Evolutionary conservation across 768 basidiomycete genomes (phyloP), one percentile per base, ranked within the genome.

Genomic region (Pleurotus eryngii): DNA sequence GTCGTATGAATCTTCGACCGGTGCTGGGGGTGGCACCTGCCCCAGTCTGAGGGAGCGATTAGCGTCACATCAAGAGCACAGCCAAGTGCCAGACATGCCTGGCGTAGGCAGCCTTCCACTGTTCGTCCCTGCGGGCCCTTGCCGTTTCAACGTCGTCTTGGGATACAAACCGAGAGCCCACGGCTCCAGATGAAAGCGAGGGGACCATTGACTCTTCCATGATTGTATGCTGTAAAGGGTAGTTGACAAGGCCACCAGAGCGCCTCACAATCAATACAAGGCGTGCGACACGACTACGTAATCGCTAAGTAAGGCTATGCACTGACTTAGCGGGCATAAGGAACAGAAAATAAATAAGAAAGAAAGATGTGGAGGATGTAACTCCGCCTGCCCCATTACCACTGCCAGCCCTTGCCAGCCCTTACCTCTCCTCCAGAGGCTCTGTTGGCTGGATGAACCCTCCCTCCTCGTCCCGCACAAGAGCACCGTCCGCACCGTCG

Each of bases 71-170:
- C 47, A 56, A 60, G 57, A 57, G 46, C 39, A 46, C 17, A 53
- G 14, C 20, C 51, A 18, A 48, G 35, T 48, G 18, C 45, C 54
- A 46, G 49, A 42, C 60, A 59, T 59, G 85, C 89, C 89, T 81
- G 43, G 91, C 92, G 70, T 93, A 94, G 24, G 92, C 92, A 12
- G 91, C 92, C 65, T 87, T 90, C 92, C 92, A 94, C 64, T 92
- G 89, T 64, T 90, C 90, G 5, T 94, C 92, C 60, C 85, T 76
- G 27, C 84, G 77, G 5, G 81, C 76, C 55, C 83, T 88, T 38
- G 89, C 89, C 18, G 78, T 74, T 39, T 93, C 92, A 46, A 94
- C 72, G 54, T 94, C 92, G 14, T 79, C 78, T 70, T 90, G 84
- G 43, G 91, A 85, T 60, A 94, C 83, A 71, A 94, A 94, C 55